phyloP scores from a whole-genome alignment of 352 stramenopile species.

The Globisporangium ultimum region DNA sequence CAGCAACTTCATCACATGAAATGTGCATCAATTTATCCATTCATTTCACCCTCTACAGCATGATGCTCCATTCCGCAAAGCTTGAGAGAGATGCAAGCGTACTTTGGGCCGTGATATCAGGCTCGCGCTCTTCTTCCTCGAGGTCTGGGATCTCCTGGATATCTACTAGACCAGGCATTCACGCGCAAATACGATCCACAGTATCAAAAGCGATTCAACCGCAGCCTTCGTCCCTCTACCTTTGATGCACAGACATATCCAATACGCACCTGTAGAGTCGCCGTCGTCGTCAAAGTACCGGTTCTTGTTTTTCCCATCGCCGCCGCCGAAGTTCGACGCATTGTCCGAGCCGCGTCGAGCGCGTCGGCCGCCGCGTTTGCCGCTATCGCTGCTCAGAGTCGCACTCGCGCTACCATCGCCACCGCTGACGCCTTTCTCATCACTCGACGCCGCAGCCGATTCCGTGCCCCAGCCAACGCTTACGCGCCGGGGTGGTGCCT shows the following conservation, averaged over 20 bases:
- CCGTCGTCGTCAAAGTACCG: conserved; percentile 74
- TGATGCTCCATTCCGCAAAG: not conserved
- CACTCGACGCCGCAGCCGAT: conserved; percentile 16
- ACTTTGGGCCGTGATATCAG: conserved; percentile 67
- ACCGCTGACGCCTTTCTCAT: conserved; percentile 19
- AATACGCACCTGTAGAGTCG: conserved; percentile 41
- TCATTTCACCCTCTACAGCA: no score
- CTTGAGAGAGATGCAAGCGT: conserved; percentile 9
- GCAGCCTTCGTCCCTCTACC: not conserved
- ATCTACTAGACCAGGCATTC: conserved; percentile 28
- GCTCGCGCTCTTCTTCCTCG: conserved; percentile 77
- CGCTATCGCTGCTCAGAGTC: conserved; percentile 2
- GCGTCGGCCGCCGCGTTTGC: conserved; percentile 49
- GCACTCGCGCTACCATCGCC: not conserved
- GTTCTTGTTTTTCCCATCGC: conserved; percentile 52
- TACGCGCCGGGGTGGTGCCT: conserved; percentile 45
- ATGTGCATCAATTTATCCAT: no score
- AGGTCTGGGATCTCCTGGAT: conserved; percentile 80
- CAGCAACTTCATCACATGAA: conserved; percentile 35
- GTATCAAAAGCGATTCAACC: not conserved
- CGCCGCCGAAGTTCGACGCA: conserved; percentile 4
- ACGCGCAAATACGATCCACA: not conserved
- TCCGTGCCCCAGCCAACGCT: conserved; percentile 65
- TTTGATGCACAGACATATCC: not conserved
- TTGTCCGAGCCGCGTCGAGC: conserved; percentile 49